Evolutionary conservation across 2,329 filamentous ascomycete species (phyloP).

Genomic region (Penicillium sp.): DNA sequence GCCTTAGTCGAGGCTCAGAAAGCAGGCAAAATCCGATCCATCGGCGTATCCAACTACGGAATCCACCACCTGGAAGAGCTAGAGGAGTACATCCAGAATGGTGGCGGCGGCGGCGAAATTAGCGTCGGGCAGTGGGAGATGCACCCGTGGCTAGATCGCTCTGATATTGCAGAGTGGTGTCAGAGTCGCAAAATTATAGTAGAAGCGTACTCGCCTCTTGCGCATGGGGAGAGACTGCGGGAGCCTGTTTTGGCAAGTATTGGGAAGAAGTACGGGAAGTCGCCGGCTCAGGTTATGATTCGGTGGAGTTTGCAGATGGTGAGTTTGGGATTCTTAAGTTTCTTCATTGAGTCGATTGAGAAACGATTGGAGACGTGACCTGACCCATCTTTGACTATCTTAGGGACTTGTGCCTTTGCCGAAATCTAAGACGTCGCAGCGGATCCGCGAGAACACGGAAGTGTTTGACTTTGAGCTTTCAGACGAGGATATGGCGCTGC

Average conservation of each 20-base stretch:
- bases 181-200: constrained; percentile 66
- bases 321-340: constrained; percentile 39
- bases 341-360: constrained; percentile 20
- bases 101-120: constrained; percentile 62
- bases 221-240: constrained; percentile 67
- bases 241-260: constrained; percentile 64
- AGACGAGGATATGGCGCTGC: constrained; percentile 56
- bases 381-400: no score
- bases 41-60: constrained; percentile 77
- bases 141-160: constrained; percentile 77
- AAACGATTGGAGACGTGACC: background rate
- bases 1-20: constrained; percentile 74
- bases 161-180: constrained; percentile 65
- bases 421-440: constrained; percentile 58
- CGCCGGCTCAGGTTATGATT: constrained; percentile 71
- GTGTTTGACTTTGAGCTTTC: constrained; percentile 63
- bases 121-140: constrained; percentile 80
- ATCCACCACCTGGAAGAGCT: constrained; percentile 72
- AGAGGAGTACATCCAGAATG: constrained; percentile 52
- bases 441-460: constrained; percentile 61
- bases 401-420: constrained; percentile 64
- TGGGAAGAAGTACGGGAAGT: constrained; percentile 67
- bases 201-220: constrained; percentile 78
- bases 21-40: constrained; percentile 68
- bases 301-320: constrained; percentile 79